A percentile compares a stretch with the other conserved stretches of the same genome.
phyloP scores from a whole-genome alignment of 805 yeast species.

The Wickerhamomyces rabaulensis region DNA sequence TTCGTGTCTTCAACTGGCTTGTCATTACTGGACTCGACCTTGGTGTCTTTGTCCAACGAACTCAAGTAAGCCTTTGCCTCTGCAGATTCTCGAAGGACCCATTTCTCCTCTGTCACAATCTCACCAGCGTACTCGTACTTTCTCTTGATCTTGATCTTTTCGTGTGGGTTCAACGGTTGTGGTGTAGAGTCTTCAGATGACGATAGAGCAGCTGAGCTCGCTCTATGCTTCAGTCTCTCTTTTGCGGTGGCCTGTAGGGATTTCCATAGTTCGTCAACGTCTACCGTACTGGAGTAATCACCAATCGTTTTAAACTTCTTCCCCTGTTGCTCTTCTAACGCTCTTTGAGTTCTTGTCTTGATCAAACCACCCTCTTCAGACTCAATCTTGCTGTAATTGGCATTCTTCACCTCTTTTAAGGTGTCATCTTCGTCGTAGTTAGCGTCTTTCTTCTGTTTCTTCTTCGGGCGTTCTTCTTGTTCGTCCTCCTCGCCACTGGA shows the following conservation, averaged over 20 bases:
- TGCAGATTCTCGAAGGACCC: constrained; percentile 72
- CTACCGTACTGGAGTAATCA: constrained; percentile 26
- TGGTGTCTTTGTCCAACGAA: constrained; percentile 37
- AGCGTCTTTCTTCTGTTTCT: constrained; percentile 17
- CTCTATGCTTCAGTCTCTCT: constrained; percentile 20
- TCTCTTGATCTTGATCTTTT: constrained; percentile 65
- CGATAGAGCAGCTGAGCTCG: constrained; percentile 15
- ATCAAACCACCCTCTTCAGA: constrained; percentile 58
- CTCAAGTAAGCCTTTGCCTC: constrained; percentile 81
- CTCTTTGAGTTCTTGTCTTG: constrained; percentile 63
- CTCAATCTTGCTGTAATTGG: constrained; percentile 47
- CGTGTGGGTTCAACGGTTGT: constrained; percentile 21
- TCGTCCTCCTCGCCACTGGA: constrained; percentile 17
- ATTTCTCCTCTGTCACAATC: constrained; percentile 67
- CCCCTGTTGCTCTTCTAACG: constrained; percentile 32
- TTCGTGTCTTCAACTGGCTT: constrained; percentile 4
- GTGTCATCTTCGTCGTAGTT: constrained; percentile 33
- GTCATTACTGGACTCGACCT: constrained; percentile 14
- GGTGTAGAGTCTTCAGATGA: constrained; percentile 7
- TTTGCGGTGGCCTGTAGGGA: constrained; percentile 37
- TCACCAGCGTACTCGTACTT: constrained; percentile 90
- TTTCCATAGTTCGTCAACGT: constrained; percentile 51
- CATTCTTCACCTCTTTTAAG: constrained; percentile 25
- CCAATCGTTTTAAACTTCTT: constrained; percentile 16
- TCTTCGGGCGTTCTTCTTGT: constrained; percentile 15